Percentiles rank a stretch among this genome's conserved stretches.
Conservation (phyloP, 331 rosid genomes). For the Quercus lobata region DNA sequence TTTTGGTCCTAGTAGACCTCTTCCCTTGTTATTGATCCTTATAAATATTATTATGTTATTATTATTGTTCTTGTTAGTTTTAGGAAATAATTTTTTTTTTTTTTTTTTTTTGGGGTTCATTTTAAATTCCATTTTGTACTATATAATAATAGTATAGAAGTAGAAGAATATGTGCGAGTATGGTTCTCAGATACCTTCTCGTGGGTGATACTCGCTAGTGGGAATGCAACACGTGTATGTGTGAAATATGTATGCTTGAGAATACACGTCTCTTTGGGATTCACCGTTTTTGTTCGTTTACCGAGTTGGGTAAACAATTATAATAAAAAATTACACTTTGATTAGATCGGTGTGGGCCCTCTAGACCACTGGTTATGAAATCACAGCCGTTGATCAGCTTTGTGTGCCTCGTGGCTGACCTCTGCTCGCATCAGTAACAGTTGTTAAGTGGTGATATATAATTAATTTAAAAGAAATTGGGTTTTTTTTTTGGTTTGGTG, state of each 20-base stretch:
- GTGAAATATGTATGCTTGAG: slow-evolving; percentile 12
- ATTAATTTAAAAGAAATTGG: background rate
- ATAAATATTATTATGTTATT: too few species aligned
- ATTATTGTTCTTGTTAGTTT: slow-evolving; percentile 1
- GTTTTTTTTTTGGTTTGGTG: background rate
- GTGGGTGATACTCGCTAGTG: slow-evolving; percentile 11
- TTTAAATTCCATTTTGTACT: background rate
- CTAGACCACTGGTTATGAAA: slow-evolving; percentile 25
- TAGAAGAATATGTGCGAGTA: background rate
- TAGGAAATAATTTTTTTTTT: background rate
- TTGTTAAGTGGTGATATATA: background rate
- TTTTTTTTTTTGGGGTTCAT: background rate
- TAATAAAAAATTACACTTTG: background rate
- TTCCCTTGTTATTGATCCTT: too few species aligned
- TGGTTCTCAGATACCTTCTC: background rate
- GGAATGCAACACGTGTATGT: slow-evolving; percentile 34
- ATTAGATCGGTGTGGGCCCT: slow-evolving; percentile 22
- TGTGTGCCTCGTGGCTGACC: background rate
- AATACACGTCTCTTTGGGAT: background rate
- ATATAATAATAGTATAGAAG: background rate
- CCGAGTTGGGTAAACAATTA: background rate
- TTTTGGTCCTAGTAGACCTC: too few species aligned
- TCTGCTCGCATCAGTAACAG: background rate
- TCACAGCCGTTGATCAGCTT: slow-evolving; percentile 20
- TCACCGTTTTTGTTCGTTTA: slow-evolving; percentile 5